These are phyloP conservation scores for Fraxinus americana DNA, from an alignment of 257 asterid species.

Conservation along the genomic window DNA sequence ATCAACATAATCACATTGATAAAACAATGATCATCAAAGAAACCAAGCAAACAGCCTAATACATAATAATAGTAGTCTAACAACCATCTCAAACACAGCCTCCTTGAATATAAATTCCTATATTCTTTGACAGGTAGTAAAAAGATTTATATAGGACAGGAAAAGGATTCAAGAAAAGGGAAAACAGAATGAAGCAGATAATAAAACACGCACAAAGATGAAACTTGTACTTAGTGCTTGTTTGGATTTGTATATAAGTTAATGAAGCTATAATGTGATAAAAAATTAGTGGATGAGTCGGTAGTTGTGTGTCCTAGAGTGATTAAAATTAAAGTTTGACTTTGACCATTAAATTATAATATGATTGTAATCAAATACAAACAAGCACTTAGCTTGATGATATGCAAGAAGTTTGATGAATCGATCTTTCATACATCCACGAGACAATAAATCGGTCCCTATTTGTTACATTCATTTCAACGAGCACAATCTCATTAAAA, in stretches of 20 bases:
- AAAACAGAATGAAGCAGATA: background rate
- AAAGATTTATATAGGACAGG: background rate
- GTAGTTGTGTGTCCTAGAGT: too few relatives aligned
- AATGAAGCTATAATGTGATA: too few relatives aligned
- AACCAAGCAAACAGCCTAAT: background rate
- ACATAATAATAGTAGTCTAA: background rate
- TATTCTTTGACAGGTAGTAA: background rate
- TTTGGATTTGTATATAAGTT: too few relatives aligned
- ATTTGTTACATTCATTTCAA: background rate
- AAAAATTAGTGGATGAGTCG: too few relatives aligned
- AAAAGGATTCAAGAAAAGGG: too few relatives aligned
- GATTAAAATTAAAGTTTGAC: too few relatives aligned
- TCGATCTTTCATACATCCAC: background rate
- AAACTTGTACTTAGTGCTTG: background rate
- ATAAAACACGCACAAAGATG: background rate
- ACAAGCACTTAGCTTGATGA: background rate
- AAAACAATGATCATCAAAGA: background rate
- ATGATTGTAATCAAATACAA: too few relatives aligned
- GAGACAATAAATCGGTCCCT: background rate
- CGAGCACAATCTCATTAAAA: background rate
- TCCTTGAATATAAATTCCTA: background rate
- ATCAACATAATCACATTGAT: conserved; percentile 1
- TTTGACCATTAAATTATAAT: too few relatives aligned
- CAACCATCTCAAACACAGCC: background rate
- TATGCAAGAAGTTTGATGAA: background rate